Evolutionary conservation across 2,329 filamentous ascomycete genomes (phyloP).

Genomic region (Zopfia rhizophila): DNA sequence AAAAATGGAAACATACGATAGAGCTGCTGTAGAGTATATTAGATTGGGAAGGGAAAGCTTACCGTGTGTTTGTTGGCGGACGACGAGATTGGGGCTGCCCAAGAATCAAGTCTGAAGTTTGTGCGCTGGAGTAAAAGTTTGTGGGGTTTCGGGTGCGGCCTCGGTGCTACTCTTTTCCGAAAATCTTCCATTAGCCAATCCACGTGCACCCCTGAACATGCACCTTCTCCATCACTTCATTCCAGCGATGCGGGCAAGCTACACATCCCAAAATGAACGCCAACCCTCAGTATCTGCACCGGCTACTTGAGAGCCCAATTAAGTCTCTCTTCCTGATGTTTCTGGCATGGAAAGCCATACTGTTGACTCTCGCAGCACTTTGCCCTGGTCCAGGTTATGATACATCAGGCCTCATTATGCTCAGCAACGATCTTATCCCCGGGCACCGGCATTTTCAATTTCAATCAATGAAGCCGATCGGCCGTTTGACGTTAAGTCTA

Average conservation of each 20-base stretch:
- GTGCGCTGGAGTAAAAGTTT: conserved; percentile 16
- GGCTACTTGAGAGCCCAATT: conserved; percentile 2
- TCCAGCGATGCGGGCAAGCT: no score
- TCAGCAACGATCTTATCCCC: conserved; percentile 34
- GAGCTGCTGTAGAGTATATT: conserved; percentile 45
- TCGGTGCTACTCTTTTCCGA: not conserved
- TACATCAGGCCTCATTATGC: conserved; percentile 73
- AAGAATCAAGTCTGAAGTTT: conserved; percentile 30
- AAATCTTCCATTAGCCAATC: conserved; percentile 2
- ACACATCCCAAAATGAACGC: no score
- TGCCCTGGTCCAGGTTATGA: conserved; percentile 76
- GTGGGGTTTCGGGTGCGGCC: not conserved
- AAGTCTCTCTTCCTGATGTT: conserved; percentile 57
- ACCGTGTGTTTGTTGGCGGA: conserved; percentile 49
- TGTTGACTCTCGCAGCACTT: conserved; percentile 69
- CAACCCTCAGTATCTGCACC: no score
- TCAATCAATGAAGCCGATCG: conserved; percentile 23
- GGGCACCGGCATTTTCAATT: conserved; percentile 30
- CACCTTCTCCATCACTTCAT: no score
- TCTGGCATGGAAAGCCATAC: conserved; percentile 71
- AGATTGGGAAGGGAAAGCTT: conserved; percentile 44
- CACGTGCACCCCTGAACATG: not conserved
- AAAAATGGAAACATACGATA: conserved; percentile 41
- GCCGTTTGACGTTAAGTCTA: conserved; percentile 65
- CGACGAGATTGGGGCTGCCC: conserved; percentile 44